phyloP scores from a whole-genome alignment of 441 rosid genomes.

The Viola pubescens region DNA sequence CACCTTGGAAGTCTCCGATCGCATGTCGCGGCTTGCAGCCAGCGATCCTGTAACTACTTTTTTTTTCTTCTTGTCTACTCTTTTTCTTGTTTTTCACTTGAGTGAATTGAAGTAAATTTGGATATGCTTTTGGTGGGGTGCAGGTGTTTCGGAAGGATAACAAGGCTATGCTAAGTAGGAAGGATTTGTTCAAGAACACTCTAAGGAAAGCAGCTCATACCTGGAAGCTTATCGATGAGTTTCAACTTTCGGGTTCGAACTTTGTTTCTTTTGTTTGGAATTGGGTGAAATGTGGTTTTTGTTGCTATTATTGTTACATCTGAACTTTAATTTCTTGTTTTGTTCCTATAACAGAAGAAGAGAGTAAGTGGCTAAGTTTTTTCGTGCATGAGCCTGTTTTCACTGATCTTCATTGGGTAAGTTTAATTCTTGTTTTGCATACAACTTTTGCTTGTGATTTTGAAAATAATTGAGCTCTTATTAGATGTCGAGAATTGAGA shows the following conservation, averaged over 20 bases:
- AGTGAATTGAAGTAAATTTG: neutral
- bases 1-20: slow-evolving; percentile 64
- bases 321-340: neutral
- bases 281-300: neutral
- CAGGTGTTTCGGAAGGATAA: slow-evolving; percentile 77
- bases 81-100: neutral
- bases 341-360: slow-evolving; percentile 63
- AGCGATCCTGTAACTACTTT: slow-evolving; percentile 57
- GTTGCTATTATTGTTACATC: no score
- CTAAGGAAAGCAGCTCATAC: slow-evolving; percentile 79
- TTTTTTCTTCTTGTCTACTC: neutral
- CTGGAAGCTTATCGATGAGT: slow-evolving; percentile 72
- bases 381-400: slow-evolving; percentile 71
- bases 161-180: slow-evolving; percentile 57
- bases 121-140: neutral
- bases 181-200: slow-evolving; percentile 83
- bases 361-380: slow-evolving; percentile 47
- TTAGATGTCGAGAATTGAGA: no score
- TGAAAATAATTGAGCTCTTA: no score
- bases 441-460: no score
- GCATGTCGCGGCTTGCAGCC: slow-evolving; percentile 81
- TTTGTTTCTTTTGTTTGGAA: no score
- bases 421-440: neutral
- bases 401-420: slow-evolving; percentile 93
- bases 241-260: slow-evolving; percentile 55